Percentiles rank a stretch among this genome's conserved stretches.
Evolutionary conservation across 768 basidiomycete genomes (phyloP).

Genomic region (Lyophyllum semitale): DNA sequence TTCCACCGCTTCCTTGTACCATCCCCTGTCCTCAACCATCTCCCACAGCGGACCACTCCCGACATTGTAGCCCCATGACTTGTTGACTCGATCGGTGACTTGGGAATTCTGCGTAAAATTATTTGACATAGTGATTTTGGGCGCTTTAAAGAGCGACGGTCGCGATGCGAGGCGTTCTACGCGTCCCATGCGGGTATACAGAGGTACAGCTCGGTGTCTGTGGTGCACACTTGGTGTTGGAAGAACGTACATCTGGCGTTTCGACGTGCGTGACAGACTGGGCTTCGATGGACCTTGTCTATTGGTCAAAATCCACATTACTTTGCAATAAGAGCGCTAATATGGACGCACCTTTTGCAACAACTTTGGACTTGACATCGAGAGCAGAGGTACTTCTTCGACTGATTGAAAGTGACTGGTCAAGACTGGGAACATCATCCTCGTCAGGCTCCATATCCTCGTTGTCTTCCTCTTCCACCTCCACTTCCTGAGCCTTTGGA

Average conservation of each 20-base stretch:
- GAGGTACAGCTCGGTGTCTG: constrained; percentile 68
- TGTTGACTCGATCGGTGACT: constrained; percentile 60
- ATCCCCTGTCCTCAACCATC: constrained; percentile 72
- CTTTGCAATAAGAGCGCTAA: constrained; percentile 12
- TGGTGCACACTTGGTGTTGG: constrained; percentile 72
- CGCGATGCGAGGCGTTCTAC: constrained; percentile 59
- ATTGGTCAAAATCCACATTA: constrained; percentile 7
- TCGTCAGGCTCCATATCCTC: constrained; percentile 28
- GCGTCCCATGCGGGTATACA: constrained; percentile 50
- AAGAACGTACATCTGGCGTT: constrained; percentile 56
- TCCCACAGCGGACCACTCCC: constrained; percentile 82
- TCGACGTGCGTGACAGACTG: constrained; percentile 35
- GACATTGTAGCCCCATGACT: constrained; percentile 73
- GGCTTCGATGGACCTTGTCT: constrained; percentile 17
- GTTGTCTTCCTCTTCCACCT: constrained; percentile 30
- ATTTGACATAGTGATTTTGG: constrained; percentile 49
- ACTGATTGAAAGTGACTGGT: constrained; percentile 15
- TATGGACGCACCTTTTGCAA: constrained; percentile 28
- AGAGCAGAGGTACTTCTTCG: constrained; percentile 20
- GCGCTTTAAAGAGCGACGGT: constrained; percentile 52
- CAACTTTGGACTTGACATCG: constrained; percentile 25
- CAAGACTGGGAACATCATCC: constrained; percentile 17
- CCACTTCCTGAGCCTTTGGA: constrained; percentile 22
- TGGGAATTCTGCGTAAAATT: constrained; percentile 50
- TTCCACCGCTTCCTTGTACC: constrained; percentile 65